Evolutionary conservation across 805 yeast genomes (phyloP).

Genomic region (Saturnispora ahearnii): DNA sequence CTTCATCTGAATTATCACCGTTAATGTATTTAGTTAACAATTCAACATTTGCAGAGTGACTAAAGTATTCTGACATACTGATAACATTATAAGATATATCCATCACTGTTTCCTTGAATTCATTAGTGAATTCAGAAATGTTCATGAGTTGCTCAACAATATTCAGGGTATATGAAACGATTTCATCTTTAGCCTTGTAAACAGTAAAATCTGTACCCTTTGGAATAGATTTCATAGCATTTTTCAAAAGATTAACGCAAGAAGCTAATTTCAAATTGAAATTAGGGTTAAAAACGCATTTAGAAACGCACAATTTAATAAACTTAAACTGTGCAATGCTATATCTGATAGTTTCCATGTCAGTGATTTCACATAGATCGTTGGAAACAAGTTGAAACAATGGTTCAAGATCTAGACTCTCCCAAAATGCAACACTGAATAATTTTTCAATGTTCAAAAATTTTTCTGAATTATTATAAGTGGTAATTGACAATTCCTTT

Average conservation of each 20-base stretch:
- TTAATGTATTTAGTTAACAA: constrained; percentile 11
- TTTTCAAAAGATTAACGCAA: constrained; percentile 17
- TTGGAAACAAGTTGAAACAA: constrained; percentile 15
- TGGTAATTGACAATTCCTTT: background rate
- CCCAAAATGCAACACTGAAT: constrained; percentile 24
- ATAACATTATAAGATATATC: constrained; percentile 10
- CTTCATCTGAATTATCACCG: constrained; percentile 4
- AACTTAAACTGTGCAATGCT: constrained; percentile 20
- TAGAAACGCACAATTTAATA: constrained; percentile 18
- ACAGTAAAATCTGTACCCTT: constrained; percentile 25
- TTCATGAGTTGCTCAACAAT: constrained; percentile 13
- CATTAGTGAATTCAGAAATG: constrained; percentile 4
- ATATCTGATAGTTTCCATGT: constrained; percentile 16
- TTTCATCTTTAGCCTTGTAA: constrained; percentile 37
- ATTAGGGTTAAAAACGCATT: constrained; percentile 20
- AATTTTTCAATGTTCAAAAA: constrained; percentile 16
- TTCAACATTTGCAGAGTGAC: constrained; percentile 16
- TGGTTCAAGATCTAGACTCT: constrained; percentile 15
- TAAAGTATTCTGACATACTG: constrained; percentile 14
- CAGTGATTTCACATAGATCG: constrained; percentile 12
- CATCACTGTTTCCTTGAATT: constrained; percentile 8
- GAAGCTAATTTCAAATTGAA: constrained; percentile 15
- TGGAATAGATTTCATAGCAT: constrained; percentile 17
- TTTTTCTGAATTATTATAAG: constrained; percentile 18
- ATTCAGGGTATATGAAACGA: constrained; percentile 25